phyloP scores from a whole-genome alignment of 148 eudicot species.

The Euryodendron excelsum region DNA sequence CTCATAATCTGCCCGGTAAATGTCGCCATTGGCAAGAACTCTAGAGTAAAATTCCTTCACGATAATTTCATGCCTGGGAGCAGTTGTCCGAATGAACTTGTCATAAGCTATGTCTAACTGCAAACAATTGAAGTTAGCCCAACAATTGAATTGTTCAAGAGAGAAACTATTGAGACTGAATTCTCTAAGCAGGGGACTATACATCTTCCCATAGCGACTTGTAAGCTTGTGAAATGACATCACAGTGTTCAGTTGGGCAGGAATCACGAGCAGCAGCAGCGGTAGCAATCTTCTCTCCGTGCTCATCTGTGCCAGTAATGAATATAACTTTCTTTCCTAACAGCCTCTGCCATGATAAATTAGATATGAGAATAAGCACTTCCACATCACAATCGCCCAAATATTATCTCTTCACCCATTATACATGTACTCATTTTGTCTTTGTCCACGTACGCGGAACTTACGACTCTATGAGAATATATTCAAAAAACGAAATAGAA shows the following conservation, averaged over 20 bases:
- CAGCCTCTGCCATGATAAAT: constrained; percentile 61
- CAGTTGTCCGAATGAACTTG: constrained; percentile 90
- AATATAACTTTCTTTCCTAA: constrained; percentile 76
- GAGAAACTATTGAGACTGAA: background rate
- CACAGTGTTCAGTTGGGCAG: constrained; percentile 80
- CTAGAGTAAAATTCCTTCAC: constrained; percentile 82
- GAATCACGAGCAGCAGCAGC: constrained; percentile 76
- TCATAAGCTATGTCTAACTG: constrained; percentile 95
- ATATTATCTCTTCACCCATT: background rate
- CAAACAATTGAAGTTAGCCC: too few species aligned
- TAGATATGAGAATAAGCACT: constrained; percentile 3
- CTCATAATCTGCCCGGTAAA: constrained; percentile 90
- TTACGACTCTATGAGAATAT: background rate
- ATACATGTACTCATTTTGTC: background rate
- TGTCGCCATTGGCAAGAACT: constrained; percentile 93
- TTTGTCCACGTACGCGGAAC: background rate
- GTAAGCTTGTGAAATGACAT: constrained; percentile 72
- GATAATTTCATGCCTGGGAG: constrained; percentile 76
- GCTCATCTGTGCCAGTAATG: constrained; percentile 99
- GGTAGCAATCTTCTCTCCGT: constrained; percentile 96
- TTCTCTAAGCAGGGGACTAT: constrained; percentile 3
- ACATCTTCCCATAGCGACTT: constrained; percentile 84
- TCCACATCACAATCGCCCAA: background rate
- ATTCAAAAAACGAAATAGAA: background rate
- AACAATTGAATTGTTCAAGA: too few species aligned